Percentiles rank a stretch among this genome's conserved stretches.
Evolutionary conservation across 2,329 filamentous ascomycete genomes (phyloP).

Genomic region (Bipolaris zeicola): DNA sequence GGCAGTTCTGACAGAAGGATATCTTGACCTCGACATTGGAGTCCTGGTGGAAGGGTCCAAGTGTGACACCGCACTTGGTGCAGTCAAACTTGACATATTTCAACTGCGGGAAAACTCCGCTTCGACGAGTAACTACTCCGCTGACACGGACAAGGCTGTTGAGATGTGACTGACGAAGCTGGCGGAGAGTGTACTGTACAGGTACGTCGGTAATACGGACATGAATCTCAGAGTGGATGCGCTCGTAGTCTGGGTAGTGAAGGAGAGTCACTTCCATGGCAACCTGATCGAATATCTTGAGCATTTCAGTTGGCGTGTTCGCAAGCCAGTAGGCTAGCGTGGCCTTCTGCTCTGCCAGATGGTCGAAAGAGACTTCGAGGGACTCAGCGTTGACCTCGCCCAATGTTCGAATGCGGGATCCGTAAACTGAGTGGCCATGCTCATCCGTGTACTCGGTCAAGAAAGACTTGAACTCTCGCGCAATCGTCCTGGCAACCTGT

Average conservation of each 20-base stretch:
- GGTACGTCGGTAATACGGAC: conserved; percentile 95
- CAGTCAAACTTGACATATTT: conserved; percentile 99
- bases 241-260: conserved; percentile 96
- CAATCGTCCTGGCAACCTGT: conserved; percentile 89
- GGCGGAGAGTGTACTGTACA: conserved; percentile 91
- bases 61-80: conserved; percentile 85
- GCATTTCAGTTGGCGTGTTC: conserved; percentile 91
- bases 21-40: conserved; percentile 96
- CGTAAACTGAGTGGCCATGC: conserved; percentile 88
- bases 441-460: conserved; percentile 94
- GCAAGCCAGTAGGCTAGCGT: conserved; percentile 94
- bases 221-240: conserved; percentile 96
- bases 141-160: conserved; percentile 95
- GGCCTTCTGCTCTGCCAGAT: conserved; percentile 87
- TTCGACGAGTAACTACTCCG: conserved; percentile 92
- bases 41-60: conserved; percentile 97
- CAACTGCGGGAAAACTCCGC: conserved; percentile 94
- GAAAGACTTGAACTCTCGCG: conserved; percentile 96
- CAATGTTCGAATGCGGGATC: conserved; percentile 90
- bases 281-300: conserved; percentile 95
- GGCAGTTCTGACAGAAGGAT: conserved; percentile 94
- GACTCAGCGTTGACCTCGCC: conserved; percentile 97
- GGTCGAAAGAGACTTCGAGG: conserved; percentile 93
- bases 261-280: conserved; percentile 95
- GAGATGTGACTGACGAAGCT: conserved; percentile 91